These are phyloP conservation scores for Aureobasidium subglaciale DNA, from an alignment of 2,329 filamentous ascomycete genomes.

Conservation along the genomic window DNA sequence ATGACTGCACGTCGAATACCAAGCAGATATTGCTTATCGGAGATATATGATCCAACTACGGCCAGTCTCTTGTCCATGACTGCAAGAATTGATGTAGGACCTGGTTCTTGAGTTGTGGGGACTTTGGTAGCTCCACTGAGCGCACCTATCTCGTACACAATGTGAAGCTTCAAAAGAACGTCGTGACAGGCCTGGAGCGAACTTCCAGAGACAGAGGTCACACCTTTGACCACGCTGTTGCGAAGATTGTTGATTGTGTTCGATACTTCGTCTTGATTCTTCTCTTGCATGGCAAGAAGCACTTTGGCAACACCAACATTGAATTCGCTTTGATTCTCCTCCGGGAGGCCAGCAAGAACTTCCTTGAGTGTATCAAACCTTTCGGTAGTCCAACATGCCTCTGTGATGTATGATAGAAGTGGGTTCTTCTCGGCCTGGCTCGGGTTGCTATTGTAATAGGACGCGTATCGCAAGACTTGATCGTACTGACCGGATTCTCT, in stretches of 20 bases:
- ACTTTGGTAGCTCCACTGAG: constrained; percentile 46
- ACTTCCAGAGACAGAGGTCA: constrained; percentile 69
- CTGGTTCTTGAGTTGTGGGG: constrained; percentile 6
- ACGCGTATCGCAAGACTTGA: constrained; percentile 15
- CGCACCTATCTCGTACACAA: constrained; percentile 77
- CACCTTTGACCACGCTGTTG: constrained; percentile 61
- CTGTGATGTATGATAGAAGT: constrained; percentile 77
- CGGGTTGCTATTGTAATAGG: constrained; percentile 31
- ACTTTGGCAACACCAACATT: constrained; percentile 71
- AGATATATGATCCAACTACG: constrained; percentile 77
- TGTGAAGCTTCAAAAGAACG: constrained; percentile 76
- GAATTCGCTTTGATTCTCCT: constrained; percentile 57
- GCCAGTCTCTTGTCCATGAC: constrained; percentile 71
- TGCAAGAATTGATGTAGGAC: constrained; percentile 3
- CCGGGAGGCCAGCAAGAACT: constrained; percentile 46
- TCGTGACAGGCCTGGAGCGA: constrained; percentile 82
- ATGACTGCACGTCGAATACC: constrained; percentile 81
- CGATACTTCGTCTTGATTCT: constrained; percentile 47
- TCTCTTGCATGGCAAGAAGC: constrained; percentile 52
- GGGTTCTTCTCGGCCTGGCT: constrained; percentile 24
- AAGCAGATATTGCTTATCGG: constrained; percentile 89
- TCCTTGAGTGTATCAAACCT: constrained; percentile 70
- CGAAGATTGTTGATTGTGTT: constrained; percentile 58
- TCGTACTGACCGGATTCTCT: constrained; percentile 81
- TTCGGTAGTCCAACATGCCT: constrained; percentile 85